Conservation (phyloP, 2,329 filamentous ascomycete genomes). For the Pseudocercospora ulei region DNA sequence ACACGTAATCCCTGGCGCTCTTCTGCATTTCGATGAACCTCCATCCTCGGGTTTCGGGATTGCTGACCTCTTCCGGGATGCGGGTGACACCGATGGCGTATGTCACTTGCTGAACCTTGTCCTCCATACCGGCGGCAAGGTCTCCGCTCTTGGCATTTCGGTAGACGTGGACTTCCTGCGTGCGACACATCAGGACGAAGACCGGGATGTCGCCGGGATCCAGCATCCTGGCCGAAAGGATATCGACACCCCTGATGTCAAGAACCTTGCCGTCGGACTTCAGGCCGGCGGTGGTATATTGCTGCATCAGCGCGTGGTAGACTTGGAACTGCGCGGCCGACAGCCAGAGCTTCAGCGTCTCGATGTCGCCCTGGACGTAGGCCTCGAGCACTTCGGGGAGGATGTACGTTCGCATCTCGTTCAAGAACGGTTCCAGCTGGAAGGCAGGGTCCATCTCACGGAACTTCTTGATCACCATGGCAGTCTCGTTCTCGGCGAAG, state of each 20-base stretch:
- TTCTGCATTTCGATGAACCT: constrained; percentile 97
- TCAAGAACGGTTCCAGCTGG: constrained; percentile 87
- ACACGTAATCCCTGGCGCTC: constrained; percentile 83
- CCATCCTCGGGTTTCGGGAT: constrained; percentile 94
- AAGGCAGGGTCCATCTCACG: constrained; percentile 90
- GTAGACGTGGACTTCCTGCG: constrained; percentile 96
- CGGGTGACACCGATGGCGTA: constrained; percentile 95
- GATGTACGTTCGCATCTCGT: constrained; percentile 95
- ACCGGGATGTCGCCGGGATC: constrained; percentile 84
- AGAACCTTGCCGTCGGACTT: constrained; percentile 92
- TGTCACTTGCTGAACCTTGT: constrained; percentile 94
- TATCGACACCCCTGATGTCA: constrained; percentile 90
- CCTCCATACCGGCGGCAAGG: constrained; percentile 93
- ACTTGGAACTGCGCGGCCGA: constrained; percentile 94
- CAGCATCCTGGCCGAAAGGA: constrained; percentile 66
- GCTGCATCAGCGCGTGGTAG: constrained; percentile 91
- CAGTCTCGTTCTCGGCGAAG: constrained; percentile 97
- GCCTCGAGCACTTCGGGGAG: constrained; percentile 93
- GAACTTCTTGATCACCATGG: constrained; percentile 96
- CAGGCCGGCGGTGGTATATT: constrained; percentile 86
- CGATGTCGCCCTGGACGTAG: constrained; percentile 90
- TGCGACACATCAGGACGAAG: constrained; percentile 92
- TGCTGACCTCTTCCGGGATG: constrained; percentile 88
- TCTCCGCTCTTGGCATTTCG: constrained; percentile 80
- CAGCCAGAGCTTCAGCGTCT: constrained; percentile 87